These are phyloP conservation scores for Trametes elegans DNA, from an alignment of 768 basidiomycete genomes.

Conservation along the genomic window DNA sequence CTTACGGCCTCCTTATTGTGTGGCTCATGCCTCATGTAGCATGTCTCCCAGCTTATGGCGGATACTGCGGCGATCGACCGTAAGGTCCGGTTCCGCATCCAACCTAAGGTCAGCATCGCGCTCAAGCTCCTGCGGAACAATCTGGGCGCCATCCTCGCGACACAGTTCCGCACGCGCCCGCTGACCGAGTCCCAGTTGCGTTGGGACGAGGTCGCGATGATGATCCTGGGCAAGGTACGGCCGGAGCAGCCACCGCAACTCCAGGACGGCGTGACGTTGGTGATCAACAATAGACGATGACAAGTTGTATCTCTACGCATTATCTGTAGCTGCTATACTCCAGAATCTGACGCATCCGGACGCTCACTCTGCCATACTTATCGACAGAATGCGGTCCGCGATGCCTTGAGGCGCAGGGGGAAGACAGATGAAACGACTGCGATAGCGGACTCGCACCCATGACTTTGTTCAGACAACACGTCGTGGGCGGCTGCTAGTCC, in stretches of 20 bases:
- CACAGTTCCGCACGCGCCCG: conserved; percentile 62
- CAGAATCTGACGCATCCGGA: no score
- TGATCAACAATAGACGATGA: conserved; percentile 16
- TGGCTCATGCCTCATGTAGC: background rate
- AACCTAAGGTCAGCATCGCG: conserved; percentile 73
- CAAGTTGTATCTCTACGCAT: conserved; percentile 1
- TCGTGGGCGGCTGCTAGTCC: no score
- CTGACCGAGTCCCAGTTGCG: conserved; percentile 55
- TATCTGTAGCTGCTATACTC: conserved; percentile 8
- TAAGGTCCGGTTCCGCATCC: conserved; percentile 71
- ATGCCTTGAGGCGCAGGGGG: no score
- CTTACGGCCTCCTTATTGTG: background rate
- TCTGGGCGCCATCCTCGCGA: conserved; percentile 55
- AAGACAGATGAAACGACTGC: no score
- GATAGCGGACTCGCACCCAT: no score
- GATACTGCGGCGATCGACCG: conserved; percentile 77
- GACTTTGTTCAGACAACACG: no score
- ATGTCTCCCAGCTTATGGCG: conserved; percentile 56
- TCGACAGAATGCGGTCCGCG: no score
- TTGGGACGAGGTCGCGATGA: conserved; percentile 75
- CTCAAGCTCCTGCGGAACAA: conserved; percentile 76
- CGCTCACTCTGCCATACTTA: no score
- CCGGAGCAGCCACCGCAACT: conserved; percentile 27
- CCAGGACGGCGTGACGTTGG: conserved; percentile 24
- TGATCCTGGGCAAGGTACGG: conserved; percentile 49